Conservation (phyloP, 108 stramenopile species). For the Skeletonema marinoi region DNA sequence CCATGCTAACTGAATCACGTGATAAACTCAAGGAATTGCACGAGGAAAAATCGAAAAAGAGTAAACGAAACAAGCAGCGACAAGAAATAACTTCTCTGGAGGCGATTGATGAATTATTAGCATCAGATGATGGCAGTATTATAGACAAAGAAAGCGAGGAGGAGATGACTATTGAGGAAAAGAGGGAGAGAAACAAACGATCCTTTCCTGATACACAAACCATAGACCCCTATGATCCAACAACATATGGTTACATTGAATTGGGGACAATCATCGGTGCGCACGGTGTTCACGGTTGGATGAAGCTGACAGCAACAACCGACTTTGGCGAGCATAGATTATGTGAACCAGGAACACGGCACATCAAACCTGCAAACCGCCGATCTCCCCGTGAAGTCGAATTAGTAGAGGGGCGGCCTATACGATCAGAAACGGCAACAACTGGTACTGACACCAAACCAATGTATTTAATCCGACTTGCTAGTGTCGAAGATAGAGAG, state of each 20-base stretch:
- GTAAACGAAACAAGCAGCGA: slow-evolving; percentile 2
- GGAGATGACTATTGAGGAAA: slow-evolving; percentile 3
- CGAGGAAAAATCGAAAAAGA: slow-evolving; percentile 16
- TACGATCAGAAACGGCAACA: slow-evolving; percentile 37
- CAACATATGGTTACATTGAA: slow-evolving; percentile 84
- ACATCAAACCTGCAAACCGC: slow-evolving; percentile 71
- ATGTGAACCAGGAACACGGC: slow-evolving; percentile 61
- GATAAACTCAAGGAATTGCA: slow-evolving; percentile 58
- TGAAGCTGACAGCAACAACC: slow-evolving; percentile 68
- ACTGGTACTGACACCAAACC: slow-evolving; percentile 20
- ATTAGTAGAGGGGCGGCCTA: slow-evolving; percentile 56
- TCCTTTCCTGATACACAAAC: slow-evolving; percentile 70
- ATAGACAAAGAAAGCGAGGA: slow-evolving; percentile 1
- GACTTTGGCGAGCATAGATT: slow-evolving; percentile 68
- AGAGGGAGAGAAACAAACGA: slow-evolving; percentile 47
- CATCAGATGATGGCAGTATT: slow-evolving; percentile 1
- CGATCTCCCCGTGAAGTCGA: slow-evolving; percentile 74
- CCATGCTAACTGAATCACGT: slow-evolving; percentile 58
- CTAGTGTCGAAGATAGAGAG: slow-evolving; percentile 60
- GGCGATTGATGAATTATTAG: slow-evolving; percentile 23
- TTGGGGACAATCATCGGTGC: slow-evolving; percentile 71
- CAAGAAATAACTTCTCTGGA: slow-evolving; percentile 25
- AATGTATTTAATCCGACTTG: slow-evolving; percentile 67
- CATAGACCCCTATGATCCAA: slow-evolving; percentile 88
- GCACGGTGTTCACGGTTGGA: slow-evolving; percentile 81